A percentile compares a stretch with the other conserved stretches of the same genome.
Evolutionary conservation across 2,329 filamentous ascomycete species (phyloP).

Genomic region (Botrytis elliptica): DNA sequence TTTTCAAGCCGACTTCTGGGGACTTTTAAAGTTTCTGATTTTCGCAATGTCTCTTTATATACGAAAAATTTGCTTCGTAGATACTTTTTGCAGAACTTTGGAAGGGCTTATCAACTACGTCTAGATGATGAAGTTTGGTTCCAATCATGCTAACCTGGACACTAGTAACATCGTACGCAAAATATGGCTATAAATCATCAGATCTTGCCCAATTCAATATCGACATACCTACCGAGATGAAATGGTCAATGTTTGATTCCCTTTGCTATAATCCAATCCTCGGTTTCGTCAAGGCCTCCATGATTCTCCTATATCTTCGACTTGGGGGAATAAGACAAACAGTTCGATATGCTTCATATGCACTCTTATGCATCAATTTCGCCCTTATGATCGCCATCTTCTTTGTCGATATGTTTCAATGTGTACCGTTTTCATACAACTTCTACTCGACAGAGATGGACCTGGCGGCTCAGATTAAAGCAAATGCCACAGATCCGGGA

Average conservation of each 20-base stretch:
- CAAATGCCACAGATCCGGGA: constrained; percentile 17
- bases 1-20: not conserved
- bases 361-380: constrained; percentile 30
- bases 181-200: constrained; percentile 27
- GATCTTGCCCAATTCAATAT: constrained; percentile 17
- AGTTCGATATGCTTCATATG: constrained; percentile 20
- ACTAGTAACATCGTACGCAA: constrained; percentile 27
- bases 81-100: not conserved
- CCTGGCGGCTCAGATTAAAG: constrained; percentile 16
- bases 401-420: constrained; percentile 44
- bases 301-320: constrained; percentile 47
- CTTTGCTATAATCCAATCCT: constrained; percentile 47
- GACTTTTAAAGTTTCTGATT: not conserved
- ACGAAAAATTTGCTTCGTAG: not conserved
- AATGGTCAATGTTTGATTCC: constrained; percentile 37
- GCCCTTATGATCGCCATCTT: constrained; percentile 42
- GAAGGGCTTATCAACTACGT: not conserved
- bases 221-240: constrained; percentile 1
- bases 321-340: constrained; percentile 40
- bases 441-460: constrained; percentile 23
- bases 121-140: not conserved
- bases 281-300: constrained; percentile 47
- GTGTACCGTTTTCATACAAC: constrained; percentile 28
- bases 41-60: not conserved
- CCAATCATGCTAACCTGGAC: not conserved